Conservation (phyloP, 257 asterid species). For the Cynanchum wilfordii region DNA sequence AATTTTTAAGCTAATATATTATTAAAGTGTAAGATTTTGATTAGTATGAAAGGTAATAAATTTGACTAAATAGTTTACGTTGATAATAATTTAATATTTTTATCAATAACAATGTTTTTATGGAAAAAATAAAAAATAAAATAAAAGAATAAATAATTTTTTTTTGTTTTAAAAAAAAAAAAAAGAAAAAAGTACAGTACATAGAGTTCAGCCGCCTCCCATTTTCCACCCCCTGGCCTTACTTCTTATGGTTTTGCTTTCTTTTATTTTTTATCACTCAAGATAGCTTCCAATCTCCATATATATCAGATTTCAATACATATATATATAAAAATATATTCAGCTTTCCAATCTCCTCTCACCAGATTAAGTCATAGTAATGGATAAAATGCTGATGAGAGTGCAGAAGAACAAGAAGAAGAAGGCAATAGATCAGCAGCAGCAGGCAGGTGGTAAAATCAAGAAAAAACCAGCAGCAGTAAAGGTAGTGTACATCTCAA, state of each 20-base stretch:
- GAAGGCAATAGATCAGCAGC: slow-evolving; percentile 14
- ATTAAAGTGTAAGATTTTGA: no score
- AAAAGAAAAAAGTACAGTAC: no score
- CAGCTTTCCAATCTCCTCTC: neutral
- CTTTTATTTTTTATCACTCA: neutral
- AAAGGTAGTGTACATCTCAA: slow-evolving; percentile 68
- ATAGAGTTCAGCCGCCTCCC: neutral
- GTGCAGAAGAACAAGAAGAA: slow-evolving; percentile 19
- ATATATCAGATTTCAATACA: no score
- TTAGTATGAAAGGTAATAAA: no score
- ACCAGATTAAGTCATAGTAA: neutral
- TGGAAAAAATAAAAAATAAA: no score
- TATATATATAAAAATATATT: no score
- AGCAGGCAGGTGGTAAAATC: slow-evolving; percentile 20
- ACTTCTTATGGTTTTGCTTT: neutral
- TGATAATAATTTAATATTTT: no score
- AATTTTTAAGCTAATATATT: no score
- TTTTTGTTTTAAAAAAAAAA: no score
- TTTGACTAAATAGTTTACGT: no score
- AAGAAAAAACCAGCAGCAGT: slow-evolving; percentile 34
- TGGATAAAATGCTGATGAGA: slow-evolving; percentile 23
- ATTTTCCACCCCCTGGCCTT: neutral
- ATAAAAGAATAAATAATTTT: no score
- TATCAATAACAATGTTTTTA: no score
- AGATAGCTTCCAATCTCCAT: neutral